phyloP scores from a whole-genome alignment of 2,329 filamentous ascomycete species.

The Trichoderma endophyticum region DNA sequence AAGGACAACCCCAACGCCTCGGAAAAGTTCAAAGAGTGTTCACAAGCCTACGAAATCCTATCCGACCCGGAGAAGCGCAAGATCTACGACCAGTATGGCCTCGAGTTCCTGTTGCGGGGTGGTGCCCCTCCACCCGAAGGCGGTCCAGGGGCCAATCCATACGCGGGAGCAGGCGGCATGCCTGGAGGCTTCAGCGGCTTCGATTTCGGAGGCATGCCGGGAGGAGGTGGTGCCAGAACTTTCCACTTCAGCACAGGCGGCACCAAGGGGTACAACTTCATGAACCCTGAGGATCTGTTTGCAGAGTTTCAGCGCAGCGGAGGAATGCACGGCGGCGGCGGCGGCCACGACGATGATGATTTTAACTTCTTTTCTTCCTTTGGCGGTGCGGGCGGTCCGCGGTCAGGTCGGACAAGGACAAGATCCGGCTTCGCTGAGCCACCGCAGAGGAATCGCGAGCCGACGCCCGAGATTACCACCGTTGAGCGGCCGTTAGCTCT shows the following conservation, averaged over 20 bases:
- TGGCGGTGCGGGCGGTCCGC: constrained; percentile 34
- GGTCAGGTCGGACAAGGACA: constrained; percentile 41
- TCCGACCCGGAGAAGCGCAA: constrained; percentile 97
- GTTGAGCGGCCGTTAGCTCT: constrained; percentile 81
- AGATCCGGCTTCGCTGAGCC: constrained; percentile 40
- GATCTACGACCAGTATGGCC: constrained; percentile 89
- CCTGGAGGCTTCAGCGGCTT: constrained; percentile 52
- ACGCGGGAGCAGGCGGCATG: constrained; percentile 56
- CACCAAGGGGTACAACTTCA: constrained; percentile 72
- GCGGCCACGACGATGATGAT: constrained; percentile 43
- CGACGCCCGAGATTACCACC: constrained; percentile 81
- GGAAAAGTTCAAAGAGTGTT: constrained; percentile 98
- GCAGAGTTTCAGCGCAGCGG: constrained; percentile 69
- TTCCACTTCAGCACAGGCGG: constrained; percentile 63
- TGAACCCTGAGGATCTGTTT: constrained; percentile 80
- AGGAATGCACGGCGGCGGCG: constrained; percentile 39
- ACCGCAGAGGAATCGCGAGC: constrained; percentile 29
- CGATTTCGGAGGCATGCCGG: constrained; percentile 49
- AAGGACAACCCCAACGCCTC: constrained; percentile 79
- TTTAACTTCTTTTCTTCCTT: constrained; percentile 54
- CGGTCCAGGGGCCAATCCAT: constrained; percentile 54
- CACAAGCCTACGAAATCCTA: constrained; percentile 96
- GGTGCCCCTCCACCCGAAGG: constrained; percentile 65
- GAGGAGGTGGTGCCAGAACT: constrained; percentile 42
- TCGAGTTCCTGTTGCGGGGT: constrained; percentile 86